Percentiles rank a stretch among this genome's conserved stretches.
Evolutionary conservation across 2,329 filamentous ascomycete species (phyloP).

Genomic region (Chrysoporthe austroafricana): DNA sequence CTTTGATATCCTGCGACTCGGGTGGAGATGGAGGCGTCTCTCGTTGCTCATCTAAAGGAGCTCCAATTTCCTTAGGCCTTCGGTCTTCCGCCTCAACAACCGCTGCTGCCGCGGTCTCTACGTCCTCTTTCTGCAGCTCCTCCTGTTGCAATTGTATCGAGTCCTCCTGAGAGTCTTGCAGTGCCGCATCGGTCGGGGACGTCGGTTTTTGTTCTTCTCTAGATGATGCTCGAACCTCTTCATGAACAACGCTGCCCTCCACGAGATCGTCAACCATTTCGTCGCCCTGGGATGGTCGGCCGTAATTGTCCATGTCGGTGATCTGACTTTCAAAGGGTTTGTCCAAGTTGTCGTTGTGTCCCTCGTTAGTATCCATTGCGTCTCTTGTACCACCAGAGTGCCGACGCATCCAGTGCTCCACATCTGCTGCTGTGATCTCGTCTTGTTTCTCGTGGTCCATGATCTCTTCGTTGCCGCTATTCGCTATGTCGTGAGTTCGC

Average conservation of each 20-base stretch:
- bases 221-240: not conserved
- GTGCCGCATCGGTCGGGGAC: slow-evolving; percentile 6
- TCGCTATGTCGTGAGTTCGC: not conserved
- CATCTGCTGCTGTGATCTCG: slow-evolving; percentile 5
- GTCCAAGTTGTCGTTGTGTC: not conserved
- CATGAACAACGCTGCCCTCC: slow-evolving; percentile 7
- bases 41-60: slow-evolving; percentile 2
- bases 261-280: not conserved
- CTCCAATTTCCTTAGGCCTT: slow-evolving; percentile 6
- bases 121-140: not conserved
- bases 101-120: not conserved
- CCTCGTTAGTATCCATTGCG: not conserved
- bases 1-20: slow-evolving; percentile 8
- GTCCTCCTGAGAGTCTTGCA: not conserved
- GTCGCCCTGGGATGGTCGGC: not conserved
- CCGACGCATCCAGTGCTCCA: not conserved
- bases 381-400: not conserved
- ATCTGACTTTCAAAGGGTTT: slow-evolving; percentile 6
- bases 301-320: not conserved
- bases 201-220: not conserved
- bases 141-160: not conserved
- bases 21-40: slow-evolving; percentile 18
- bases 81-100: not conserved
- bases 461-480: not conserved
- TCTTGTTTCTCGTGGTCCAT: slow-evolving; percentile 4